A percentile compares a stretch with the other conserved stretches of the same genome.
These are phyloP conservation scores for Sanghuangporus sanghuang DNA, from an alignment of 1,284 basidiomycete species.

Conservation along the genomic window DNA sequence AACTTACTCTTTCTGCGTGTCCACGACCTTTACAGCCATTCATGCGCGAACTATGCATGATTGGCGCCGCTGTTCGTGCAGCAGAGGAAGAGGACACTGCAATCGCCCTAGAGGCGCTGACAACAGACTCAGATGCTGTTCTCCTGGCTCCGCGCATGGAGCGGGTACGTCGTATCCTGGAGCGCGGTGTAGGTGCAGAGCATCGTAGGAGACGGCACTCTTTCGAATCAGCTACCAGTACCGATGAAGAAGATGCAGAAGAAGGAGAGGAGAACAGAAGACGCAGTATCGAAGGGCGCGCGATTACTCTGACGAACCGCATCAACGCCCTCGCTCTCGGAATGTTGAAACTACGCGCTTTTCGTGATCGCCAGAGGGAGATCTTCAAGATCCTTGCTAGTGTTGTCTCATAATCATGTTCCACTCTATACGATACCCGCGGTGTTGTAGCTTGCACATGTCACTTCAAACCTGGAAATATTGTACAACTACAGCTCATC, in stretches of 20 bases:
- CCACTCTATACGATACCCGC: background rate
- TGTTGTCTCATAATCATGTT: conserved; percentile 18
- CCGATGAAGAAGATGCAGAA: conserved; percentile 43
- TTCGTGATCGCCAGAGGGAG: conserved; percentile 63
- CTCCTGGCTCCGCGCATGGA: conserved; percentile 54
- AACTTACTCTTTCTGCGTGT: conserved; percentile 49
- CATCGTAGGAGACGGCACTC: background rate
- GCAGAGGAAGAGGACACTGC: conserved; percentile 55
- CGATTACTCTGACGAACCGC: conserved; percentile 65
- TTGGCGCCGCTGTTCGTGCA: conserved; percentile 45
- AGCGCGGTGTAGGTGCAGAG: conserved; percentile 28
- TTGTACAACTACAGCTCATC: no score
- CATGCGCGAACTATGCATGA: conserved; percentile 59
- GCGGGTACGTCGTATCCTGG: conserved; percentile 51
- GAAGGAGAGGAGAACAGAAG: conserved; percentile 29
- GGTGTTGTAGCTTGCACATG: background rate
- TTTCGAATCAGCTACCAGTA: conserved; percentile 15
- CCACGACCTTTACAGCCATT: conserved; percentile 56
- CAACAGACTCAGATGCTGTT: conserved; percentile 34
- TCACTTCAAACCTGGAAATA: background rate
- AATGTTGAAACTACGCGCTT: conserved; percentile 63
- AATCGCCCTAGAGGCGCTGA: conserved; percentile 43
- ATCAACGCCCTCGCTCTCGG: conserved; percentile 66
- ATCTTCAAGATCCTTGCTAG: conserved; percentile 66
- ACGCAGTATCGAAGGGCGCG: conserved; percentile 51